These are phyloP conservation scores for Colletotrichum sp. DNA, from an alignment of 2,329 filamentous ascomycete genomes.

Conservation along the genomic window DNA sequence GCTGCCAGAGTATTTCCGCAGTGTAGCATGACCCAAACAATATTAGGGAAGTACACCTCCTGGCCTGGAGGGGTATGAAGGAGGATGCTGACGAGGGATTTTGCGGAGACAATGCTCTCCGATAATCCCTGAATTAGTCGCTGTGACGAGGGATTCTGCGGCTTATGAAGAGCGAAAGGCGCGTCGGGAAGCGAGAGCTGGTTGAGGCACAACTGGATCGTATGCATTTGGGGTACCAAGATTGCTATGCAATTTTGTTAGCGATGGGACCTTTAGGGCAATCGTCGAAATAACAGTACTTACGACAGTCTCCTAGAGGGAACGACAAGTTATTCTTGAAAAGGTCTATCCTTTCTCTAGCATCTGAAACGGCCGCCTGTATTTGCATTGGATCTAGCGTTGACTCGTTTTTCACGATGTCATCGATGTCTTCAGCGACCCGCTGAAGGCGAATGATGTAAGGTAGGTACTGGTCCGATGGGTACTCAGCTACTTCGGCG, in stretches of 20 bases:
- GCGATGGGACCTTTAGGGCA: fast-evolving
- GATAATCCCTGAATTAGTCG: slow-evolving; percentile 31
- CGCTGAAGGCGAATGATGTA: slow-evolving; percentile 34
- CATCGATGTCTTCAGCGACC: slow-evolving; percentile 34
- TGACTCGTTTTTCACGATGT: slow-evolving; percentile 24
- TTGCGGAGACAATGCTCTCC: slow-evolving; percentile 33
- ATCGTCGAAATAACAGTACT: background rate
- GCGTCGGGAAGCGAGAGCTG: slow-evolving; percentile 30
- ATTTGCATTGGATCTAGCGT: slow-evolving; percentile 12
- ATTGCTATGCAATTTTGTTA: slow-evolving; percentile 23
- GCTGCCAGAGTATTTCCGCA: slow-evolving; percentile 33
- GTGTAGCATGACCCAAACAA: slow-evolving; percentile 35
- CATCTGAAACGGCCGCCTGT: slow-evolving; percentile 10
- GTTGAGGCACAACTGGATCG: slow-evolving; percentile 33
- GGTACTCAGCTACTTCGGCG: background rate
- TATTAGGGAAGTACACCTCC: slow-evolving; percentile 32
- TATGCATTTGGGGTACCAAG: slow-evolving; percentile 30
- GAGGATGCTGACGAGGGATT: slow-evolving; percentile 31
- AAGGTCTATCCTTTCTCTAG: background rate
- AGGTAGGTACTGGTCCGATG: slow-evolving; percentile 31
- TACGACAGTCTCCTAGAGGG: slow-evolving; percentile 34
- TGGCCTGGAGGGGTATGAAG: slow-evolving; percentile 31
- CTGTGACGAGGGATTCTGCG: slow-evolving; percentile 23
- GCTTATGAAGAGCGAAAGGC: slow-evolving; percentile 29
- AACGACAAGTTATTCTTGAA: slow-evolving; percentile 31